phyloP scores from a whole-genome alignment of 495 filamentous ascomycete species.

The Neurospora pannonica region DNA sequence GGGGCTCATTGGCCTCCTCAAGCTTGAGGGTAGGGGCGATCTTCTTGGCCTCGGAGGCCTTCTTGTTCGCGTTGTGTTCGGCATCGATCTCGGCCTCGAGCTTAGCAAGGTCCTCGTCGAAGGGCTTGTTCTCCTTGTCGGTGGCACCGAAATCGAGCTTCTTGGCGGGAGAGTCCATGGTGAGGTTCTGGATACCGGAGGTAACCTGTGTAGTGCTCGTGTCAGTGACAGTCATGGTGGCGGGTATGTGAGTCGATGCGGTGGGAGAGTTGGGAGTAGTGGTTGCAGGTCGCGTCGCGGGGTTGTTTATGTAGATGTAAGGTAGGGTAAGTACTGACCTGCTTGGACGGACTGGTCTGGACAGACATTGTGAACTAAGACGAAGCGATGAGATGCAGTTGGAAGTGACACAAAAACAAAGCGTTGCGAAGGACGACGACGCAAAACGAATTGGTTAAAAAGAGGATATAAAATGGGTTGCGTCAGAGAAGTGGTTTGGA shows the following conservation, averaged over 20 bases:
- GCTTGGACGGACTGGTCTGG: slow-evolving; percentile 77
- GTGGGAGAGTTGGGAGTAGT: not conserved
- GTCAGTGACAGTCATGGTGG: slow-evolving; percentile 26
- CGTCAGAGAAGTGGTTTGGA: slow-evolving; percentile 1
- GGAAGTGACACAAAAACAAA: slow-evolving; percentile 2
- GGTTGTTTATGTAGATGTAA: slow-evolving; percentile 1
- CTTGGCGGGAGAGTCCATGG: slow-evolving; percentile 90
- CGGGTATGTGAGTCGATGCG: slow-evolving; percentile 4
- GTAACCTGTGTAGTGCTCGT: slow-evolving; percentile 52
- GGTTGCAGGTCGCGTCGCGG: not conserved
- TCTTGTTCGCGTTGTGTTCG: slow-evolving; percentile 39
- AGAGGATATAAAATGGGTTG: not conserved
- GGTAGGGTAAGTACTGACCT: slow-evolving; percentile 42
- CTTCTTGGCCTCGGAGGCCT: slow-evolving; percentile 39
- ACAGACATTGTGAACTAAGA: slow-evolving; percentile 47
- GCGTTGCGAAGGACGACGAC: not conserved
- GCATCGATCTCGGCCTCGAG: slow-evolving; percentile 47
- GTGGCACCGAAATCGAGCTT: slow-evolving; percentile 65
- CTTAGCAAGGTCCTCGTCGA: slow-evolving; percentile 45
- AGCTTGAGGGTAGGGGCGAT: slow-evolving; percentile 56
- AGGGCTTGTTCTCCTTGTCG: slow-evolving; percentile 76
- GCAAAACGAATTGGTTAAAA: not conserved
- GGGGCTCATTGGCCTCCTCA: slow-evolving; percentile 73
- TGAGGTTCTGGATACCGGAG: slow-evolving; percentile 74
- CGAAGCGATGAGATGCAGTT: slow-evolving; percentile 1